phyloP scores from a whole-genome alignment of 2,329 filamentous ascomycete genomes.

The Verticillium nonalfalfae region DNA sequence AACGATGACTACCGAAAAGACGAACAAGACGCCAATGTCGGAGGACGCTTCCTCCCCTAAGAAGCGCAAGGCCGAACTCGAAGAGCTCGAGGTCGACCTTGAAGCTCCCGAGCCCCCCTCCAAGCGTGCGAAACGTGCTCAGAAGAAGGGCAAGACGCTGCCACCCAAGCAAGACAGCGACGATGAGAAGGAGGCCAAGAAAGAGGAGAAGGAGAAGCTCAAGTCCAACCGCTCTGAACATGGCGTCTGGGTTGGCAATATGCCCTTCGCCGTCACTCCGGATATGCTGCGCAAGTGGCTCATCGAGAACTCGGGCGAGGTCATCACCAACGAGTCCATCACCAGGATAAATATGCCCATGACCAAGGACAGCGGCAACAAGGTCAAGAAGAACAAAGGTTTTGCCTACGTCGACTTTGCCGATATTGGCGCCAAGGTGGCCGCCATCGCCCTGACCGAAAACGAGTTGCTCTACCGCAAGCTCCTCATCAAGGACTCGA shows the following conservation, averaged over 20 bases:
- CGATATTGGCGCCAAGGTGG: constrained; percentile 60
- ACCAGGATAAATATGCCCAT: constrained; percentile 78
- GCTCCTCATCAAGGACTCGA: constrained; percentile 89
- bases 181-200: constrained; percentile 30
- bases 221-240: constrained; percentile 63
- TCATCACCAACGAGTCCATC: constrained; percentile 63
- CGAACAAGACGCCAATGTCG: not conserved
- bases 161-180: constrained; percentile 36
- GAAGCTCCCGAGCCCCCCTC: constrained; percentile 87
- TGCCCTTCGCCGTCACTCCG: constrained; percentile 76
- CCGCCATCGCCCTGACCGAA: constrained; percentile 84
- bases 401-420: constrained; percentile 96
- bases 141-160: constrained; percentile 73
- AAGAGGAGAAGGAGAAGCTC: constrained; percentile 26
- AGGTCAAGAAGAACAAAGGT: constrained; percentile 65
- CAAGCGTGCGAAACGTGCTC: constrained; percentile 82
- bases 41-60: constrained; percentile 29
- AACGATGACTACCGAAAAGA: not conserved
- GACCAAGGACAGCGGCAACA: constrained; percentile 32
- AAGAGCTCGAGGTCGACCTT: constrained; percentile 86
- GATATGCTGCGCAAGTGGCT: constrained; percentile 74
- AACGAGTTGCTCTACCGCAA: constrained; percentile 68
- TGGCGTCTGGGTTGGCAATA: constrained; percentile 93
- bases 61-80: constrained; percentile 66
- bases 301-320: constrained; percentile 61